These are phyloP conservation scores for Pythium folliculosum DNA, from an alignment of 352 stramenopile genomes.

Conservation along the genomic window DNA sequence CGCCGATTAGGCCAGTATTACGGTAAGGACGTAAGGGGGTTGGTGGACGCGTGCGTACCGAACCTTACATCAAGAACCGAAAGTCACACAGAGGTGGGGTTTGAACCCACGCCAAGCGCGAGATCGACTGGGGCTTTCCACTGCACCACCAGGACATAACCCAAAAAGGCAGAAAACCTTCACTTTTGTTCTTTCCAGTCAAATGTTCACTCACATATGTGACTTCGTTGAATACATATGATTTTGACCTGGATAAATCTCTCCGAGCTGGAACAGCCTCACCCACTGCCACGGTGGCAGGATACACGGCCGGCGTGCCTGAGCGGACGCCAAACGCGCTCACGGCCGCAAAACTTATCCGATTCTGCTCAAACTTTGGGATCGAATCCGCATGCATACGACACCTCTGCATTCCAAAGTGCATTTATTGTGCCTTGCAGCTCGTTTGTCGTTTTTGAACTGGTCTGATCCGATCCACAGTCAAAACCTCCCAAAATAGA, in stretches of 20 bases:
- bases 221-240: no score
- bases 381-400: not conserved
- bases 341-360: no score
- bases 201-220: no score
- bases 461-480: slow-evolving; percentile 3
- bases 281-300: no score
- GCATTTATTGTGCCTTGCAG: not conserved
- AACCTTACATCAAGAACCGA: slow-evolving; percentile 3
- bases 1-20: slow-evolving; percentile 4
- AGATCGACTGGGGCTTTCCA: not conserved
- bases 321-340: no score
- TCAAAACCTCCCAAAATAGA: slow-evolving; percentile 10
- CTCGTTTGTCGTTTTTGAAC: slow-evolving; percentile 9
- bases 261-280: no score
- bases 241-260: no score
- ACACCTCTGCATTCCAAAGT: not conserved
- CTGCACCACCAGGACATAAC: no score
- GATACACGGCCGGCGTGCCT: no score
- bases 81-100: slow-evolving; percentile 1
- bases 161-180: no score
- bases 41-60: not conserved
- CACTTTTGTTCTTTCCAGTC: no score
- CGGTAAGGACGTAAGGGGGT: not conserved
- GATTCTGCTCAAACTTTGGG: no score
- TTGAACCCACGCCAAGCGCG: not conserved